These are phyloP conservation scores for Alloteropsis semialata DNA, from an alignment of 176 grass and related monocot genomes.

Conservation along the genomic window DNA sequence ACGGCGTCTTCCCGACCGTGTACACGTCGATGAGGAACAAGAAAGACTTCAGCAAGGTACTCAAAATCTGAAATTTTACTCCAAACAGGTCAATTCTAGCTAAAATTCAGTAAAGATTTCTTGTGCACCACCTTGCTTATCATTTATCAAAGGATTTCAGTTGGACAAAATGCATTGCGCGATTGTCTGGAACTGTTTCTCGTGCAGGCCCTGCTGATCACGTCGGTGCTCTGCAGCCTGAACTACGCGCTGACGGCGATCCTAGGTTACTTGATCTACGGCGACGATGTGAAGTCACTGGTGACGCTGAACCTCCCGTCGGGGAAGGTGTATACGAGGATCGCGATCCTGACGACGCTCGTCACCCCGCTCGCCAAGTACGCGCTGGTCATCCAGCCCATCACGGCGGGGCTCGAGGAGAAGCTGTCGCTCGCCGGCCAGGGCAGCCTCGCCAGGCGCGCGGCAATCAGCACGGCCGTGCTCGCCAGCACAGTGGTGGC, in stretches of 20 bases:
- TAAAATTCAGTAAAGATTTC: neutral
- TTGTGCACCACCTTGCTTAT: too few species aligned
- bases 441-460: neutral
- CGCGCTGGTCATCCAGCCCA: slow-evolving; percentile 46
- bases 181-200: neutral
- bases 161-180: too few species aligned
- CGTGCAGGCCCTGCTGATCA: slow-evolving; percentile 41
- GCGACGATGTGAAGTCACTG: slow-evolving; percentile 37
- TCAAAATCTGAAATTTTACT: neutral
- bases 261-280: slow-evolving; percentile 57
- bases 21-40: slow-evolving; percentile 51
- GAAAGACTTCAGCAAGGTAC: slow-evolving; percentile 47
- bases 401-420: slow-evolving; percentile 46
- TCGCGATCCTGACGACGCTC: slow-evolving; percentile 55
- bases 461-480: slow-evolving; percentile 40
- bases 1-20: slow-evolving; percentile 62
- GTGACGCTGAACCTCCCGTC: slow-evolving; percentile 61
- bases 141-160: too few species aligned
- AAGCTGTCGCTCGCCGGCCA: neutral
- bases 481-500: slow-evolving; percentile 44
- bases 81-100: neutral
- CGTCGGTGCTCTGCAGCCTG: slow-evolving; percentile 46
- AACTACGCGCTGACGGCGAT: slow-evolving; percentile 53
- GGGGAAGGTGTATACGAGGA: slow-evolving; percentile 46
- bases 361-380: slow-evolving; percentile 63